Conservation (phyloP, 805 yeast genomes). For the Isabelozyma pseudorhagii region DNA sequence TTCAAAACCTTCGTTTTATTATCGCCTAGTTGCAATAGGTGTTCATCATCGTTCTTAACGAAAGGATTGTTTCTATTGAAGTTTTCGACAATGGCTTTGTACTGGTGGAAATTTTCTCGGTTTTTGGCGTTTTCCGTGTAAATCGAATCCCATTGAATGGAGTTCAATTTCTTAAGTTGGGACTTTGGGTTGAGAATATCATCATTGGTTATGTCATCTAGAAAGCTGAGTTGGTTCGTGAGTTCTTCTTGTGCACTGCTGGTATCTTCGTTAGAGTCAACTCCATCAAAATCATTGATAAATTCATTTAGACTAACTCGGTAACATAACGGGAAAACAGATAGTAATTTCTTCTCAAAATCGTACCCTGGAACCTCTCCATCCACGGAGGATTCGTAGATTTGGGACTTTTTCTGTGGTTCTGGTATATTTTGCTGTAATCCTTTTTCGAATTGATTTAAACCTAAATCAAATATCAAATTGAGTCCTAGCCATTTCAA, state of each 20-base stretch:
- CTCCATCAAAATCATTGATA: constrained; percentile 17
- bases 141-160: constrained; percentile 37
- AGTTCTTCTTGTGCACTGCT: constrained; percentile 11
- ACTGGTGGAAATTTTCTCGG: constrained; percentile 15
- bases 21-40: constrained; percentile 18
- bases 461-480: constrained; percentile 35
- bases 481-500: constrained; percentile 41
- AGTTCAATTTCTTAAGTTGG: constrained; percentile 17
- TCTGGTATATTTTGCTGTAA: constrained; percentile 7
- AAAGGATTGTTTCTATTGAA: constrained; percentile 6
- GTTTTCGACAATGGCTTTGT: constrained; percentile 14
- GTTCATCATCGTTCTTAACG: constrained; percentile 15
- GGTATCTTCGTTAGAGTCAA: constrained; percentile 6
- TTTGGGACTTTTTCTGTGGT: background rate
- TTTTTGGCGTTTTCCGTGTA: constrained; percentile 10
- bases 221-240: constrained; percentile 30
- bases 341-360: constrained; percentile 17
- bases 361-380: constrained; percentile 9
- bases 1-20: constrained; percentile 28
- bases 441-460: constrained; percentile 11
- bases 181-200: constrained; percentile 23
- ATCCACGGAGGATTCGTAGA: constrained; percentile 1
- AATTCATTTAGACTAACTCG: constrained; percentile 33
- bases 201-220: constrained; percentile 35
- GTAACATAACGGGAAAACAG: constrained; percentile 30